A percentile compares a stretch with the other conserved stretches of the same genome.
Evolutionary conservation across 169 alveolate species (phyloP).

Genomic region (Besnoitia besnoiti): DNA sequence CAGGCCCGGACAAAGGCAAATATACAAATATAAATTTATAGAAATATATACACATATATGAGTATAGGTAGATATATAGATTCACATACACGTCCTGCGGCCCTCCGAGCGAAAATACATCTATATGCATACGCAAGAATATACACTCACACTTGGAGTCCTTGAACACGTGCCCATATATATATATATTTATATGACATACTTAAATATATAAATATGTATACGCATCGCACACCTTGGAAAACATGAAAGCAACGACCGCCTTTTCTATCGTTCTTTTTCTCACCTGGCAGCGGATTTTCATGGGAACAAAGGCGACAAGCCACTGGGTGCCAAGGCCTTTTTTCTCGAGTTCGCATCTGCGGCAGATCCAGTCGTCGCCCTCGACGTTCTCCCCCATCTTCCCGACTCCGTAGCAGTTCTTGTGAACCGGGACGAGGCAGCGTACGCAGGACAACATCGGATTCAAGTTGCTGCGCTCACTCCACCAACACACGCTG

Average conservation of each 20-base stretch:
- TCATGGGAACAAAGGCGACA: conserved; percentile 72
- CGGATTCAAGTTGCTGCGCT: conserved; percentile 73
- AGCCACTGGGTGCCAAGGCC: conserved; percentile 79
- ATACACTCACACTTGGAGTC: too few species aligned
- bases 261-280: not conserved
- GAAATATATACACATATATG: not conserved
- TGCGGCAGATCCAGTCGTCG: conserved; percentile 74
- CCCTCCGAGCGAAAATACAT: not conserved
- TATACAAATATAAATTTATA: not conserved
- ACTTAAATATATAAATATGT: not conserved
- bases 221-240: too few species aligned
- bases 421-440: conserved; percentile 72
- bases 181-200: not conserved
- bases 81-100: not conserved
- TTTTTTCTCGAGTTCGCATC: conserved; percentile 79
- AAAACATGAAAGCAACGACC: too few species aligned
- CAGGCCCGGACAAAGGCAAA: not conserved
- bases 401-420: conserved; percentile 76
- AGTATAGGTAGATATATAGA: not conserved
- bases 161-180: too few species aligned
- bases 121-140: not conserved
- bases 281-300: conserved; percentile 67
- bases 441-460: conserved; percentile 79
- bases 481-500: conserved; percentile 74
- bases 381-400: conserved; percentile 69